phyloP scores from a whole-genome alignment of 2,329 filamentous ascomycete genomes.

The Monilinia fructigena region DNA sequence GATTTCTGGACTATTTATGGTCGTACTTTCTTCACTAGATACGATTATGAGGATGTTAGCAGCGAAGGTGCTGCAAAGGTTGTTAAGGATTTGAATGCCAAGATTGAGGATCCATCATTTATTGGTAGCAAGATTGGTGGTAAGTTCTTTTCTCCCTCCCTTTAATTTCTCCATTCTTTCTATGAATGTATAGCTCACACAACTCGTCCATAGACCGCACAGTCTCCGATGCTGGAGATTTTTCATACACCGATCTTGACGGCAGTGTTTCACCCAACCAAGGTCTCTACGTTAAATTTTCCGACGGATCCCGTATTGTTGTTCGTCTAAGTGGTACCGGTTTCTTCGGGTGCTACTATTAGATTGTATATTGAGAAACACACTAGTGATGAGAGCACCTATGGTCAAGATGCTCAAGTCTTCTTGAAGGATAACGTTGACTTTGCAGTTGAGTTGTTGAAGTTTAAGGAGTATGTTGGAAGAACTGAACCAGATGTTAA shows the following conservation, averaged over 20 bases:
- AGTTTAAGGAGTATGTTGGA: slow-evolving; percentile 91
- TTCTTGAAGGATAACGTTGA: slow-evolving; percentile 89
- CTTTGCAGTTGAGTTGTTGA: slow-evolving; percentile 79
- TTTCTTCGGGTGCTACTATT: slow-evolving; percentile 91
- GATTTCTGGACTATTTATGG: slow-evolving; percentile 97
- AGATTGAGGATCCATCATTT: slow-evolving; percentile 73
- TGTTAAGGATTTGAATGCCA: slow-evolving; percentile 73
- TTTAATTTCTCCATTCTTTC: not conserved
- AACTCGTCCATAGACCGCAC: slow-evolving; percentile 59
- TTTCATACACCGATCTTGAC: slow-evolving; percentile 98
- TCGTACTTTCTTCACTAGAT: slow-evolving; percentile 97
- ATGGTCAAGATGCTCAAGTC: slow-evolving; percentile 81
- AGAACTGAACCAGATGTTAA: slow-evolving; percentile 93
- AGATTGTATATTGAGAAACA: slow-evolving; percentile 97
- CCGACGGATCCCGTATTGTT: slow-evolving; percentile 90
- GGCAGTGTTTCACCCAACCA: slow-evolving; percentile 95
- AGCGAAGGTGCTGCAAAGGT: slow-evolving; percentile 88
- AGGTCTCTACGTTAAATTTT: slow-evolving; percentile 91
- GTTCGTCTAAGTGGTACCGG: slow-evolving; percentile 94
- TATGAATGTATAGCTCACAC: slow-evolving; percentile 21
- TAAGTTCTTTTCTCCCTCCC: slow-evolving; percentile 39
- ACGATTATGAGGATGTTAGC: slow-evolving; percentile 96
- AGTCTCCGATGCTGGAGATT: slow-evolving; percentile 88
- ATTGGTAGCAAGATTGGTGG: slow-evolving; percentile 79
- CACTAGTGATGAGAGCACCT: slow-evolving; percentile 75